Evolutionary conservation across 2,329 filamentous ascomycete species (phyloP), one percentile per base, ranked within the genome.

Genomic region (Arachnopeziza araneosa): DNA sequence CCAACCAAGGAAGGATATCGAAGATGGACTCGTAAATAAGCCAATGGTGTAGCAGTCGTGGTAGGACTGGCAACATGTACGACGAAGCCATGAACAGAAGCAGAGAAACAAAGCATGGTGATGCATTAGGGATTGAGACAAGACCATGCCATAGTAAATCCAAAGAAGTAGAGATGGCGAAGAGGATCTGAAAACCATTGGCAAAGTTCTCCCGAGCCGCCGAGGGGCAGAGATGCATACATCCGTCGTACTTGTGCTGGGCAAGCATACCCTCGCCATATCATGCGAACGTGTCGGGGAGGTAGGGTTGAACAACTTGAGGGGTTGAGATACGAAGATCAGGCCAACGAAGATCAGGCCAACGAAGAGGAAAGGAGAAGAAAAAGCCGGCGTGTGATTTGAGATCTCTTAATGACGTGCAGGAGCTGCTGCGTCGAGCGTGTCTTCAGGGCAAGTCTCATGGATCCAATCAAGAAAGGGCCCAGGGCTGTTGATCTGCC

Each of bases 71-170:
- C 54, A 26, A 32, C 54, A 50, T 26, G 23, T 55, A 36, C 54
- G 50, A 12, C 12, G 36, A 44, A 44, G 36, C 36, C 36, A 12
- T 12, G 6, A 44, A 44, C n/a, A 19, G 36, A 12, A 44, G 36
- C 54, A 55, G 48, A 55, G 36, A 55, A 48, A 48, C 48, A 26
- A 49, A 24, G 21, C 54, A 50, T 55, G 53, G 53, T 30, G 30
- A 2, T 55, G 54, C 32, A 55, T n/a, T n/a, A n/a, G n/a, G 21
- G 54, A 55, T 55, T 32, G 54, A 32, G 54, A 55, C 54, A 32
- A 50, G 36, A 12, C 19, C 24, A 22, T 49, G 54, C 21, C 6
- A 30, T 49, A 32, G 22, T n/a, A 10, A 21, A 2, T 8, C 17
- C 10, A 44, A 19, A 19, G 30, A 44, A 14, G 2, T 12, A 44